Evolutionary conservation across 108 stramenopile genomes (phyloP).

Genomic region (Conticribra guillardii): DNA sequence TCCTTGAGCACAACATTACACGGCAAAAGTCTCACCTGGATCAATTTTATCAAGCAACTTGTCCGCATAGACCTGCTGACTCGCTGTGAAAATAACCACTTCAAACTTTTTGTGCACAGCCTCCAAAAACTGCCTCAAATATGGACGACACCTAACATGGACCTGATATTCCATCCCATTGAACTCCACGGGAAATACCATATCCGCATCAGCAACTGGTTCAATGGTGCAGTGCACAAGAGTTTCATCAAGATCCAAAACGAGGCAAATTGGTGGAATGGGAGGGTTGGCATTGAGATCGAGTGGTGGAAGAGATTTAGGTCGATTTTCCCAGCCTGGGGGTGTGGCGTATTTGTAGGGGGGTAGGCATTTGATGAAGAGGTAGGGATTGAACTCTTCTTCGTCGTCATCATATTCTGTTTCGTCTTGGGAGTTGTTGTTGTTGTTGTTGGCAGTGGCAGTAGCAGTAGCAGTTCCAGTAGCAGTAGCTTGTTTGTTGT

Average conservation of each 20-base stretch:
- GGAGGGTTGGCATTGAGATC: conserved; percentile 39
- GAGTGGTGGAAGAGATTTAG: conserved; percentile 66
- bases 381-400: conserved; percentile 96
- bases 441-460: neutral
- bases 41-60: conserved; percentile 93
- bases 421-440: conserved; percentile 6
- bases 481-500: neutral
- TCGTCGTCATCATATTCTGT: conserved; percentile 70
- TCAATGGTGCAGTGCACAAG: conserved; percentile 97
- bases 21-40: conserved; percentile 69
- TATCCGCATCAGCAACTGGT: conserved; percentile 86
- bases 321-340: conserved; percentile 32
- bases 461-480: neutral
- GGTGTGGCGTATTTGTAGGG: conserved; percentile 60
- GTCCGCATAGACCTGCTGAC: conserved; percentile 95
- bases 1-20: conserved; percentile 5
- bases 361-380: conserved; percentile 93
- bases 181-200: conserved; percentile 91
- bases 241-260: conserved; percentile 98
- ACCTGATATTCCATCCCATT: conserved; percentile 87
- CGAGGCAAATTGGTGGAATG: conserved; percentile 62
- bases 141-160: conserved; percentile 89
- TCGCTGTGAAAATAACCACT: conserved; percentile 96
- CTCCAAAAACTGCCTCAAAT: conserved; percentile 81
- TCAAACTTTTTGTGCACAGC: conserved; percentile 85